Evolutionary conservation across 805 yeast genomes (phyloP), one percentile per base, ranked within the genome.

Genomic region (Zygotorulaspora danielsina): DNA sequence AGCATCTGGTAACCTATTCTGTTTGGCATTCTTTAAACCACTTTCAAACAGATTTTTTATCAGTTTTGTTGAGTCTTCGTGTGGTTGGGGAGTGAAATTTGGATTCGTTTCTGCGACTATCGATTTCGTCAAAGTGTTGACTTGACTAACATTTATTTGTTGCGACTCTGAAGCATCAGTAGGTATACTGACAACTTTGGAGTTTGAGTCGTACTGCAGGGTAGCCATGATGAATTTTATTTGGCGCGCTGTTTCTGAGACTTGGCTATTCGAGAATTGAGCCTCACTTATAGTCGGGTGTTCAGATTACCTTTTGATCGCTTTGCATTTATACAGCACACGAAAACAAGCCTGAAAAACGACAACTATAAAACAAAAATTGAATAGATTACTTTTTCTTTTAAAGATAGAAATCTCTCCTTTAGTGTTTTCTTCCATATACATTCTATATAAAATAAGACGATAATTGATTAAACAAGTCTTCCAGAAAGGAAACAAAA

Each of bases 21-120:
- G 75, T 64, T 83, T 72, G 5, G 79, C 64, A 30, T 65, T 71
- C 3, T 50, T 48, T 20, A 78, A 72, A 2, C 86, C 88, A 12
- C 79, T 67, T 38, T 76, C 83, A 50, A 81, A 80, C 53, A 82
- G 64, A 51, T 78, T 79, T 49, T 74, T 78, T 43, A 81, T 71
- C 76, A 80, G 37, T 9, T 50, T 70, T 41, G 74, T 70, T n/a
- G 77, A 42, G 50, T 59, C 73, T 45, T 53, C 75, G 70, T 61
- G 73, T 64, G 67, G 79, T 67, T 73, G 76, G 70, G 54, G 72
- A 54, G 64, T 79, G 71, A 52, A 70, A 63, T 42, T 81, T 55
- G 59, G 89, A 71, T 81, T 50, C 3, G 58, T 54, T 37, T 59
- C 60, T 8, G 54, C 41, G n/a, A 62, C 53, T 9, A 68, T 43